Base-by-base conservation (phyloP, 805 yeast genomes). In the Ogataea glucozyma region DNA sequence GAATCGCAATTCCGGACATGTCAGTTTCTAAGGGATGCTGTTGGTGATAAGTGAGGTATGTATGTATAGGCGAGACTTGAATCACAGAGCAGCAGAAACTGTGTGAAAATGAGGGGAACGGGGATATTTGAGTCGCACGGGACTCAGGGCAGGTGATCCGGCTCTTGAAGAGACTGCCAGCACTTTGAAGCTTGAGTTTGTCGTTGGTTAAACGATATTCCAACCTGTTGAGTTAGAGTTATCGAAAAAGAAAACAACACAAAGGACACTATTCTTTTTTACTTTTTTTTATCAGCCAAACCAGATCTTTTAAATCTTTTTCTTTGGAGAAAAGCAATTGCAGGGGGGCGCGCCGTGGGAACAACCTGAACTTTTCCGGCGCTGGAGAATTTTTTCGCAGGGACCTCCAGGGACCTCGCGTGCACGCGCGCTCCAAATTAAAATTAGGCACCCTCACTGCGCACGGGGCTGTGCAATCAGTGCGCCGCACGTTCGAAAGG, bases 1-100 rank as follows among this genome's bases (percentile, higher is more conserved):
- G 19, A 14, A 36, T 16, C 36, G 41, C 35, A 26, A 35, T 31
- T 12, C 45, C 43, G 6, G 36, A 29, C 49, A 44, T 44, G 27
- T 1, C 22, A 13, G 6, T 19, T 21, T 31, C 34, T 31, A 19
- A 18, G 23, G n/a, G n/a, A 13, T 33, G 34, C 34, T 4, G 34
- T 12, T 31, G 18, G 20, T 19, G 12, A 33, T 22, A 33, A n/a
- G n/a, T n/a, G n/a, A n/a, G n/a, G n/a, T n/a, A n/a, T n/a, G n/a
- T n/a, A n/a, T n/a, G n/a, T n/a, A n/a, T n/a, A n/a, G n/a, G n/a
- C n/a, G n/a, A n/a, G n/a, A n/a, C n/a, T n/a, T n/a, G n/a, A n/a
- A n/a, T n/a, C n/a, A n/a, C n/a, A n/a, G n/a, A n/a, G n/a, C n/a
- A n/a, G n/a, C 19, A 13, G 19, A 13, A 16, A 12, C 16, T 30